Evolutionary conservation across 176 grass and related monocot genomes (phyloP), one percentile per base, ranked within the genome.

Genomic region (Hsuehochloa calcarea): DNA sequence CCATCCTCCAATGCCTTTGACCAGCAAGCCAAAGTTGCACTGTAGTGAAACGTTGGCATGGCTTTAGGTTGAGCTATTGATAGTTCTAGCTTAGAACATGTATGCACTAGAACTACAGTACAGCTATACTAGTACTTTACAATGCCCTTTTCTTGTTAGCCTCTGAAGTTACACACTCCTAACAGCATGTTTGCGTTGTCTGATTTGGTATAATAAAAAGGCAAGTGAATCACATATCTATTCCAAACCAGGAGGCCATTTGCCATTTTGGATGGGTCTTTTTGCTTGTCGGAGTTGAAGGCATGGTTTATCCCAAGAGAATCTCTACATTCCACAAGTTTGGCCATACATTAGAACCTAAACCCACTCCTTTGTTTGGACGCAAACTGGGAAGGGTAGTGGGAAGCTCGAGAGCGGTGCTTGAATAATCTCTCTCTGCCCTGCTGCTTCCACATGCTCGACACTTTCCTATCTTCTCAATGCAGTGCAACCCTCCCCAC

Each of bases 331-430:
- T 82, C 47, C 75, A 59, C 80, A 52, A 46, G 79, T 37, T 88
- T 88, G 91, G 79, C 72, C 91, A 88, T 2, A 60, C 85, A 63
- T 88, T 86, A 88, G 44, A 74, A 38, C 72, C 85, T 59, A 76
- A 70, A 81, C 41, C 69, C 55, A 40, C 59, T 67, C 39, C 31
- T 80, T 76, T 72, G 80, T 68, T 63, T 74, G 54, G 37, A 37
- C 76, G 29, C 55, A 54, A 61, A 61, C 67, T 49, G n/a, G 78
- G 46, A 86, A 25, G 65, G 37, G 40, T 20, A 6, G 70, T 60
- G 60, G 70, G 39, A 52, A 61, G 45, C 70, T 89, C 80, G 84
- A 81, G 87, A 49, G 62, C 22, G n/a, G 71, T 23, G 70, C 39
- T 26, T 66, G 8, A 64, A 65, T 74, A 52, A 8, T 67, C 6